Percentiles rank a stretch among this genome's conserved stretches.
These are phyloP conservation scores for Acorus calamus DNA, from an alignment of 106 monocot species.

Conservation along the genomic window DNA sequence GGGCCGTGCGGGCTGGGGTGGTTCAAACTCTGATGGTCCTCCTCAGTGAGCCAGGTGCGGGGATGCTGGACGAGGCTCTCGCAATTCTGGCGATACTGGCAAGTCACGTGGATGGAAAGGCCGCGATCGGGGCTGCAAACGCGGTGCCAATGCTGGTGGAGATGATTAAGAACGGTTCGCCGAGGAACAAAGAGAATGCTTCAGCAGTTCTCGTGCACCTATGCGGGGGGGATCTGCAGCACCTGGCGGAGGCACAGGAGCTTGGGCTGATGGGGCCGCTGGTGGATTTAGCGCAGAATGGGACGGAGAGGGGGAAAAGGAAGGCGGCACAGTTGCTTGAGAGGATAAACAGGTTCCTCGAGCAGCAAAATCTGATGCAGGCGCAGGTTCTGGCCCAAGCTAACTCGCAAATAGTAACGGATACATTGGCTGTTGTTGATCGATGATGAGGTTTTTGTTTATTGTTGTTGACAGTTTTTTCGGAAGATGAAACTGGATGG, in stretches of 20 bases:
- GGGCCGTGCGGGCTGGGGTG: constrained; percentile 46
- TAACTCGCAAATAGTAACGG: not conserved
- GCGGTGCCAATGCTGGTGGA: constrained; percentile 55
- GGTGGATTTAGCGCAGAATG: constrained; percentile 36
- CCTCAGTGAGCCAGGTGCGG: constrained; percentile 20
- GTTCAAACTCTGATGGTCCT: constrained; percentile 35
- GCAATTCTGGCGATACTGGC: constrained; percentile 62
- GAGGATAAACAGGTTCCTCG: constrained; percentile 50
- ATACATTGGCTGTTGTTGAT: no score
- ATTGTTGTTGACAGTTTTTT: no score
- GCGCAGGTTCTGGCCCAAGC: constrained; percentile 17
- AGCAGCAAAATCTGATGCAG: constrained; percentile 49
- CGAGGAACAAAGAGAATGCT: constrained; percentile 73
- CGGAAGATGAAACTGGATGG: no score
- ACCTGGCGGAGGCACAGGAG: constrained; percentile 41
- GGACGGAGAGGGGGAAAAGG: constrained; percentile 72
- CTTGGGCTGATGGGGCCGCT: constrained; percentile 31
- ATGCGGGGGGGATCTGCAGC: constrained; percentile 50
- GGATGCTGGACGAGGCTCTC: constrained; percentile 69
- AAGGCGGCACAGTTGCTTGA: constrained; percentile 68
- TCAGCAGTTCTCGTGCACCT: constrained; percentile 59
- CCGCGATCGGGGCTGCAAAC: constrained; percentile 33
- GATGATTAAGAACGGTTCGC: constrained; percentile 45
- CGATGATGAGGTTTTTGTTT: no score
- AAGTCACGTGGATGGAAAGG: constrained; percentile 54